Base-by-base conservation (phyloP, 2,329 filamentous ascomycete species). In the Thielaviopsis populi region DNA sequence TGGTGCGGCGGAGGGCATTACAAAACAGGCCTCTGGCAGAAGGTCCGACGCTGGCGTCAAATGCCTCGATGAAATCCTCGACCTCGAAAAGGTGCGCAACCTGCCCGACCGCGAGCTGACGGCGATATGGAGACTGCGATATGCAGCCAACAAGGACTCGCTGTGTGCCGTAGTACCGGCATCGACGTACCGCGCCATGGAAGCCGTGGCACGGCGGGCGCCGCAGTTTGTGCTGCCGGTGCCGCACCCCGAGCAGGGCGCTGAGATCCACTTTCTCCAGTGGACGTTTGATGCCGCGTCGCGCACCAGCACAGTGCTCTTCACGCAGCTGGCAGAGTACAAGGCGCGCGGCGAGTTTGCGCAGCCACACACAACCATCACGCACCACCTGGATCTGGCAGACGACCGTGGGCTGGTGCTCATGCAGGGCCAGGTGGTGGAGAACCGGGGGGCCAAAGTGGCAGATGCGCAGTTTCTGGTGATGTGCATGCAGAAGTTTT, bases 221-320 rank as follows among this genome's bases (percentile, higher is more conserved):
- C 94, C 94, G 15, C 86, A 91, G 69, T 99, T 99, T 76, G 86
- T 99, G 63, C 82, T 99, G 1, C 94, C 94, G 0, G 81, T 97
- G 6, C 88, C 88, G 68, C 88, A 82, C 74, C 75, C 76, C 58
- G 76, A 74, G 27, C 78, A 79, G 68, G 89, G 89, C 61, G 89
- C 91, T 58, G 94, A 97, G 74, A 91, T 99, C 56, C 94, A 99
- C 75, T 96, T 95, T 74, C 75, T 99, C 67, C 92, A 99, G 75
- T 99, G 95, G 90, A 88, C 88, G 0, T 96, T 96, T 74, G 91
- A 95, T 66, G 76, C 74, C 24, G 76, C 77, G 64, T 81, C 79
- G 19, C 76, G 80, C 66, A 86, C 84, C 2, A 83, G 82, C 66
- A 89, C 87, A 0, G 86, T 97, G 5, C 84, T 99, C 41, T 97